Evolutionary conservation across 768 basidiomycete species (phyloP).

Genomic region (Harrya chromipes): DNA sequence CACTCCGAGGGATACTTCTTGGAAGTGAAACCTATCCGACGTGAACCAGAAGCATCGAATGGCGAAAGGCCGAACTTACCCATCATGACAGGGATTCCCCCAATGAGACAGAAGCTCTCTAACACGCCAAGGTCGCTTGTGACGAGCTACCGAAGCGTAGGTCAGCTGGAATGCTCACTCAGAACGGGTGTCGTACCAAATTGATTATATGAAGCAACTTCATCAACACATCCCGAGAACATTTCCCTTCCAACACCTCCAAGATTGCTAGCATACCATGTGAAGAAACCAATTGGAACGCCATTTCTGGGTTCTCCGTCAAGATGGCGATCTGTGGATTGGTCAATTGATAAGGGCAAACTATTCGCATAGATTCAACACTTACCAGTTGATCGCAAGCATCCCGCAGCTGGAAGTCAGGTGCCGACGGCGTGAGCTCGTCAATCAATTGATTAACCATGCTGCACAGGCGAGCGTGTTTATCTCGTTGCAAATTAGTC

Average conservation of each 20-base stretch:
- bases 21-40: conserved; percentile 74
- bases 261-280: conserved; percentile 96
- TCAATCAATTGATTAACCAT: conserved; percentile 85
- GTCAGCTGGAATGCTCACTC: not conserved
- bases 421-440: conserved; percentile 74
- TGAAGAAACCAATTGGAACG: conserved; percentile 80
- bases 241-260: conserved; percentile 86
- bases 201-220: conserved; percentile 89
- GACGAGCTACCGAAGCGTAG: conserved; percentile 43
- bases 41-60: conserved; percentile 4
- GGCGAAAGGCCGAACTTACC: conserved; percentile 39
- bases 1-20: conserved; percentile 94
- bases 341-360: not conserved
- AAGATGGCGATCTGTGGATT: conserved; percentile 68
- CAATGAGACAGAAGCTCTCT: conserved; percentile 94
- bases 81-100: conserved; percentile 96
- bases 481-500: conserved; percentile 89
- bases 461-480: conserved; percentile 82
- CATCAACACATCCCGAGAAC: conserved; percentile 81
- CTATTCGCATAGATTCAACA: conserved; percentile 1
- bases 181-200: conserved; percentile 45
- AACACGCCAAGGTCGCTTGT: conserved; percentile 77
- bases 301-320: conserved; percentile 80
- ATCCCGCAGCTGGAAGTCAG: conserved; percentile 79
- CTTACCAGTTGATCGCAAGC: conserved; percentile 86